Percentiles rank a stretch among this genome's conserved stretches.
Conservation (phyloP, 257 asterid species). For the Nemophila menziesii region DNA sequence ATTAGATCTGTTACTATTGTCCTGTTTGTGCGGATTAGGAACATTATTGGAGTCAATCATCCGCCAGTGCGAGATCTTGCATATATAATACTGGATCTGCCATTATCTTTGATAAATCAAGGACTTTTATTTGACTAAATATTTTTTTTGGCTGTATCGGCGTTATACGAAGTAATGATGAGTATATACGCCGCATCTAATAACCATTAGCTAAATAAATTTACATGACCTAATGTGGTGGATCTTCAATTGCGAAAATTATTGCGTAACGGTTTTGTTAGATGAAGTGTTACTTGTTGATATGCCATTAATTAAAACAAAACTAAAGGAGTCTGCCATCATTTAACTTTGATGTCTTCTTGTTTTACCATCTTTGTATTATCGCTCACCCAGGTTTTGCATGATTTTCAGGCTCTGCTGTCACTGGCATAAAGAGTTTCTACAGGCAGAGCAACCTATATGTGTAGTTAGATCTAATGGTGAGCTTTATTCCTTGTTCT, state of each 20-base stretch:
- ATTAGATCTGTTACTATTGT: background rate
- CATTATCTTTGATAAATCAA: background rate
- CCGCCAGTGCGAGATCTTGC: background rate
- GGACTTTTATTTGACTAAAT: background rate
- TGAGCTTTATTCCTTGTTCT: too few relatives aligned
- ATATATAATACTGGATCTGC: background rate
- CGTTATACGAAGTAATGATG: slow-evolving; percentile 14
- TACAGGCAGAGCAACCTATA: background rate
- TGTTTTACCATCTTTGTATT: background rate
- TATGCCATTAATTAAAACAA: slow-evolving; percentile 1
- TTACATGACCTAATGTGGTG: background rate
- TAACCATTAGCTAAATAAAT: background rate
- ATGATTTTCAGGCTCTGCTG: background rate
- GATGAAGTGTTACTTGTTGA: background rate
- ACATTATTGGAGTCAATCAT: background rate
- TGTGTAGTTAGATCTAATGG: slow-evolving; percentile 8
- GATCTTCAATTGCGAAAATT: background rate
- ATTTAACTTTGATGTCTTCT: background rate
- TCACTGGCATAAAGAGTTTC: slow-evolving; percentile 3
- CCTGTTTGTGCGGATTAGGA: background rate
- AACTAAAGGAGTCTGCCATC: background rate
- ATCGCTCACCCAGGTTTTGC: background rate
- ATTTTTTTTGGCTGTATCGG: slow-evolving; percentile 3
- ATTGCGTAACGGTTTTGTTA: background rate
- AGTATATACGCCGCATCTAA: slow-evolving; percentile 1